A percentile compares a stretch with the other conserved stretches of the same genome.
phyloP scores from a whole-genome alignment of 257 asterid species.

The Gentiana macrophylla region DNA sequence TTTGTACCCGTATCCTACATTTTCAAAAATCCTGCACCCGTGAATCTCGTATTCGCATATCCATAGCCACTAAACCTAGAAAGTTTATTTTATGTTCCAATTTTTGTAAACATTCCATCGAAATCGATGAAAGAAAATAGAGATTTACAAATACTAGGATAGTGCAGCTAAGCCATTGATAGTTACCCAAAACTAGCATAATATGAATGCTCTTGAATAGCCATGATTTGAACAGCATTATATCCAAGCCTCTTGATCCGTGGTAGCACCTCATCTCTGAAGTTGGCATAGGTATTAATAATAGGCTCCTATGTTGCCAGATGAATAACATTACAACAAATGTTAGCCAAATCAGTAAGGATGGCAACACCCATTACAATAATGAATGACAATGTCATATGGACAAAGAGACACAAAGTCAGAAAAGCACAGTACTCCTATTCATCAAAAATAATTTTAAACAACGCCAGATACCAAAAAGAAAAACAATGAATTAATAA shows the following conservation, averaged over 20 bases:
- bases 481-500: background rate
- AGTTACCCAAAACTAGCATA: slow-evolving; percentile 98
- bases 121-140: too few relatives aligned
- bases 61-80: too few relatives aligned
- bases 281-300: slow-evolving; percentile 77
- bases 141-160: background rate
- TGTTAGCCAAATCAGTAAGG: background rate
- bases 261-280: slow-evolving; percentile 94
- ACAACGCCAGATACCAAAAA: background rate
- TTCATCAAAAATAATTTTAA: background rate
- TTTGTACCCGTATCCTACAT: too few relatives aligned
- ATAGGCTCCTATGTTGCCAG: slow-evolving; percentile 56
- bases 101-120: too few relatives aligned
- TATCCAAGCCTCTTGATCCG: slow-evolving; percentile 96
- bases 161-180: slow-evolving; percentile 6
- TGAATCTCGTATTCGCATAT: too few relatives aligned
- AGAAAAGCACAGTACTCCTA: background rate
- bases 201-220: slow-evolving; percentile 99
- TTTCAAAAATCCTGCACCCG: too few relatives aligned
- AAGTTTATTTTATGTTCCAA: too few relatives aligned
- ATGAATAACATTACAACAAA: too few relatives aligned
- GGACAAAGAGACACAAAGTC: background rate
- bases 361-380: background rate
- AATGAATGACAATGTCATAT: background rate
- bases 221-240: slow-evolving; percentile 98